Base-by-base conservation (phyloP, 2,329 filamentous ascomycete species). In the Fusarium tuaranense region DNA sequence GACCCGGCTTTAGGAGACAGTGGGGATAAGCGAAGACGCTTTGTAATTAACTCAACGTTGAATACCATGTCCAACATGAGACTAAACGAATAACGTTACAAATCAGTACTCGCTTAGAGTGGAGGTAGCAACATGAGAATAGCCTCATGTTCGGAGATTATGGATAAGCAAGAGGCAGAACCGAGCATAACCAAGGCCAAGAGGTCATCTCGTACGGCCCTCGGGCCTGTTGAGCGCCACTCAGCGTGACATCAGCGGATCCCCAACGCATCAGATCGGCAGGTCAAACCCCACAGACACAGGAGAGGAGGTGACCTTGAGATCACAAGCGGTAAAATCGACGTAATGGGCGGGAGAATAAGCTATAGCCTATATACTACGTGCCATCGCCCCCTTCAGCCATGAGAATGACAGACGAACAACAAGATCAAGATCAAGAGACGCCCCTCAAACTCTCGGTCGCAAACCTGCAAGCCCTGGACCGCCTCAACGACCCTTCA, bases 401-500 rank as follows among this genome's bases (percentile, higher is more conserved):
- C 22, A 63, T 12, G 60, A 67, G 14, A 22, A 79, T 77, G 77
- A 66, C 69, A 27, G 65, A 59, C 39, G 63, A 63, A 32, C 30
- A 32, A 32, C 30, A 32, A 32, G 30, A 32, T 4, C 53, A 67
- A 41, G 46, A 68, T 25, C 36, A 48, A 32, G 55, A 61, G 59
- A 41, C 76, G 63, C 77, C 73, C 30, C 77, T 78, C 51, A 57
- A 78, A 69, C 77, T 79, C 57, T 79, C 77, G n/a, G 32, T 78
- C 16, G 75, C 69, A 39, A 79, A 79, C 63, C 66, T 79, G 3
- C 65, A 71, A 68, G 77, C 77, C 30, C 70, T 79, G 22, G 71
- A 79, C 53, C 69, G 74, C 63, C 74, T 79, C 48, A 72, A 79
- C 69, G 59, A 72, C 34, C 71, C 76, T 18, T 67, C 65, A 12